These are phyloP conservation scores for Cyanidium caldarium DNA, from an alignment of 23 red algal genomes.

Conservation along the genomic window DNA sequence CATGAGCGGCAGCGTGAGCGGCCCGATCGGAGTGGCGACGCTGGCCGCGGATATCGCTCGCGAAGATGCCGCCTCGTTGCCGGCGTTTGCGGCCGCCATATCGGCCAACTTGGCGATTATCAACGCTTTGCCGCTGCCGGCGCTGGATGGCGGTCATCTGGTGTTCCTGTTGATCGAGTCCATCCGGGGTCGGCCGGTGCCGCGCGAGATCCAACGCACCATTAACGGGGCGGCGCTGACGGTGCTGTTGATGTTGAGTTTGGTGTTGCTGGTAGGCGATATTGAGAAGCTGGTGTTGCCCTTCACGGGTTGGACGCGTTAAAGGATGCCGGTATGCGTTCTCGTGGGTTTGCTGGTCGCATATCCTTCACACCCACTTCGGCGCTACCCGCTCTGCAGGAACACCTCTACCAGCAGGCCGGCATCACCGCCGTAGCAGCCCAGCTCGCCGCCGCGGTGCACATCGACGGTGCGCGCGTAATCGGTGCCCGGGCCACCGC, in stretches of 20 bases:
- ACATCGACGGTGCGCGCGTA: background rate
- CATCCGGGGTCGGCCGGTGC: conserved; percentile 39
- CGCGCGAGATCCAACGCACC: conserved; percentile 41
- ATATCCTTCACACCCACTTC: background rate
- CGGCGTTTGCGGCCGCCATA: conserved; percentile 71
- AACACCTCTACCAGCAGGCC: background rate
- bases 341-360: background rate
- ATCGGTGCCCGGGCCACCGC: background rate
- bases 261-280: conserved; percentile 62
- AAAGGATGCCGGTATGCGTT: background rate
- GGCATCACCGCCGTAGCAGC: background rate
- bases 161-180: conserved; percentile 57
- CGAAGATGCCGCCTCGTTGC: conserved; percentile 48
- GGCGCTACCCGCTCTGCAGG: background rate
- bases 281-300: conserved; percentile 7
- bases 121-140: conserved; percentile 83
- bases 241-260: conserved; percentile 58
- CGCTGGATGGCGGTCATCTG: conserved; percentile 94
- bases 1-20: conserved; percentile 36
- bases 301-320: background rate
- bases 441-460: background rate
- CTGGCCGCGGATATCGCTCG: conserved; percentile 83
- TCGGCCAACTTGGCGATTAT: conserved; percentile 85
- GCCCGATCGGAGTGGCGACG: conserved; percentile 81
- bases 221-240: conserved; percentile 77